Conservation (phyloP, 2,329 filamentous ascomycete genomes). For the Polychaeton citri region DNA sequence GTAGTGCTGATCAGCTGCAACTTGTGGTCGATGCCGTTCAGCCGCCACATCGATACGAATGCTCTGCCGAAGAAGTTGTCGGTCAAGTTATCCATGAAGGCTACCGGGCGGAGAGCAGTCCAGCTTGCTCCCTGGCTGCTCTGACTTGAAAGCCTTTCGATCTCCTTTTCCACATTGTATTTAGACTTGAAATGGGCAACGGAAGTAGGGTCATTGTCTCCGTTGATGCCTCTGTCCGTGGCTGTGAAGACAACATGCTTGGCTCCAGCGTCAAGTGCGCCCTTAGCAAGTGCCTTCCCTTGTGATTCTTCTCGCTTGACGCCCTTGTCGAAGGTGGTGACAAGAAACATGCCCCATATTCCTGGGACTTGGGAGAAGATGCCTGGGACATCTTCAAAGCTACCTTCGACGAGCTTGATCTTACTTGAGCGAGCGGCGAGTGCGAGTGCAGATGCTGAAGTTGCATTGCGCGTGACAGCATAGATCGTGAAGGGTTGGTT, state of each 20-base stretch:
- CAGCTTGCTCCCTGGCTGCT: slow-evolving; percentile 39
- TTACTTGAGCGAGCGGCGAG: slow-evolving; percentile 29
- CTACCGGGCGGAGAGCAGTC: slow-evolving; percentile 49
- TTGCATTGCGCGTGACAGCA: slow-evolving; percentile 45
- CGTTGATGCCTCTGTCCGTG: slow-evolving; percentile 36
- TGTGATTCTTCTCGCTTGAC: slow-evolving; percentile 36
- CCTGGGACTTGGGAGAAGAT: slow-evolving; percentile 32
- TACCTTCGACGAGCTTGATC: slow-evolving; percentile 44
- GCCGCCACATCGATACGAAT: slow-evolving; percentile 33
- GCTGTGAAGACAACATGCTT: slow-evolving; percentile 48
- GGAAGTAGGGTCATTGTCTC: slow-evolving; percentile 38
- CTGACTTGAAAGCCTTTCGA: slow-evolving; percentile 30
- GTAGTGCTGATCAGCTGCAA: slow-evolving; percentile 27
- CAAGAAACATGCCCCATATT: slow-evolving; percentile 16
- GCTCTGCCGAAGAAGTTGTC: slow-evolving; percentile 35
- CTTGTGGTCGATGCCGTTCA: slow-evolving; percentile 8
- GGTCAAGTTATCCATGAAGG: slow-evolving; percentile 49
- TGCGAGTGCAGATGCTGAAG: slow-evolving; percentile 37
- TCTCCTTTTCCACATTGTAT: slow-evolving; percentile 47
- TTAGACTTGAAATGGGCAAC: slow-evolving; percentile 52
- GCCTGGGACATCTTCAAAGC: slow-evolving; percentile 37
- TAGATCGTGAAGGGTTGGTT: slow-evolving; percentile 31
- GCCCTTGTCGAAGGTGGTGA: slow-evolving; percentile 10
- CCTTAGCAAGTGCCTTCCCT: slow-evolving; percentile 46
- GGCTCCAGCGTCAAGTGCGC: slow-evolving; percentile 41